These are phyloP conservation scores for Lipomyces orientalis DNA, from an alignment of 805 yeast species.

Conservation along the genomic window DNA sequence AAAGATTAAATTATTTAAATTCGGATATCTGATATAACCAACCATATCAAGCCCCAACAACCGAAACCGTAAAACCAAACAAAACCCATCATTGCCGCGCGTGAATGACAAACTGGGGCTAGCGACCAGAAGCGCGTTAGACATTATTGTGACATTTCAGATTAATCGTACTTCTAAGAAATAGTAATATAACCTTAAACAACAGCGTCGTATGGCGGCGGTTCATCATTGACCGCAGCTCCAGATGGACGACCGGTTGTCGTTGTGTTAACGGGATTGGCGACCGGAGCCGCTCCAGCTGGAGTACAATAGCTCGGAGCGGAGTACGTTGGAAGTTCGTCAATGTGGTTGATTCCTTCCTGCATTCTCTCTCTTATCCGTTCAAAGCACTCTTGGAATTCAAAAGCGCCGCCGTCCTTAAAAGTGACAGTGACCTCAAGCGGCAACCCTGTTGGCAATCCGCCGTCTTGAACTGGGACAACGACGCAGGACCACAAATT, in stretches of 20 bases:
- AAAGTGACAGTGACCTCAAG: constrained; percentile 37
- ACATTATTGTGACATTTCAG: not conserved
- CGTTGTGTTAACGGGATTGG: not conserved
- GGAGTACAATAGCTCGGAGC: not conserved
- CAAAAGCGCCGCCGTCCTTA: constrained; percentile 42
- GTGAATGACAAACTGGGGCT: not conserved
- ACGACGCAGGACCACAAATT: constrained; percentile 37
- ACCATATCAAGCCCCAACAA: not conserved
- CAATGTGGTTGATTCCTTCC: constrained; percentile 39
- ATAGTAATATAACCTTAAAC: not conserved
- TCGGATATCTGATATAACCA: not conserved
- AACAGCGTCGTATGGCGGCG: constrained; percentile 12
- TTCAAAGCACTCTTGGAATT: constrained; percentile 37
- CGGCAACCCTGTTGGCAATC: constrained; percentile 30
- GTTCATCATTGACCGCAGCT: not conserved
- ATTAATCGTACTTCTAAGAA: not conserved
- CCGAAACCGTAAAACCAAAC: not conserved
- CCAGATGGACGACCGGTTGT: not conserved
- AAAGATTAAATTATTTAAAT: not conserved
- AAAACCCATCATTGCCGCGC: not conserved
- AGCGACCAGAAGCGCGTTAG: not conserved
- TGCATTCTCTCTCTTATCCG: constrained; percentile 39
- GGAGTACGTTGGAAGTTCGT: constrained; percentile 37
- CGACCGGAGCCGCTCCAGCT: not conserved
- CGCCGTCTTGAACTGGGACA: constrained; percentile 39